A percentile compares a stretch with the other conserved stretches of the same genome.
Conservation (phyloP, 495 filamentous ascomycete species). For the Platismatia glauca region DNA sequence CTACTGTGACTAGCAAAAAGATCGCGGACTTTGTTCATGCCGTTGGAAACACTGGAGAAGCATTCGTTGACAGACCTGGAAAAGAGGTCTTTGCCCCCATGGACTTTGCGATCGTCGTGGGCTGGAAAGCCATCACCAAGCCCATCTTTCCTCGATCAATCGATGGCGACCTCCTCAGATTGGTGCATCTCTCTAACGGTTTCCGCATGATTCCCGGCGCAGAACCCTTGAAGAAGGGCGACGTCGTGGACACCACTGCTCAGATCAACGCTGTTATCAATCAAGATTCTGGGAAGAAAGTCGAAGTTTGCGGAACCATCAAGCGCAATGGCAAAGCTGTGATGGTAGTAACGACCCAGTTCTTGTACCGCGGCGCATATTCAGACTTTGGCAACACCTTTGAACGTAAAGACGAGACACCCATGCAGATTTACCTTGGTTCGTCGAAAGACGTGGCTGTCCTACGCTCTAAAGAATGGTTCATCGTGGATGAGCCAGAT, state of each 20-base stretch:
- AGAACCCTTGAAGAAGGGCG: slow-evolving; percentile 86
- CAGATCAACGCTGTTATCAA: slow-evolving; percentile 97
- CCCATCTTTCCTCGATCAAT: slow-evolving; percentile 93
- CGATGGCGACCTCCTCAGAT: slow-evolving; percentile 87
- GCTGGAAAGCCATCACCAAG: slow-evolving; percentile 98
- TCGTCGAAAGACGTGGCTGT: slow-evolving; percentile 88
- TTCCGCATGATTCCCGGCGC: slow-evolving; percentile 98
- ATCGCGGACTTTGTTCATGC: slow-evolving; percentile 98
- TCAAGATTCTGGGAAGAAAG: slow-evolving; percentile 97
- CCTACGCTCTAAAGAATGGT: slow-evolving; percentile 94
- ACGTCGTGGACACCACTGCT: slow-evolving; percentile 85
- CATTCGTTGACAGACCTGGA: slow-evolving; percentile 94
- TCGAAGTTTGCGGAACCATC: slow-evolving; percentile 96
- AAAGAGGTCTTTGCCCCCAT: slow-evolving; percentile 94
- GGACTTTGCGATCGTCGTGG: slow-evolving; percentile 98
- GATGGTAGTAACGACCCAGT: slow-evolving; percentile 98
- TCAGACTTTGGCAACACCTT: slow-evolving; percentile 95
- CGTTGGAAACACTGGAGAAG: slow-evolving; percentile 94
- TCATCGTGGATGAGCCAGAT: slow-evolving; percentile 70
- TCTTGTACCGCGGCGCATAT: slow-evolving; percentile 89
- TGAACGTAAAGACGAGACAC: slow-evolving; percentile 91
- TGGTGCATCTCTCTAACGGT: slow-evolving; percentile 91
- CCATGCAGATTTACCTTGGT: slow-evolving; percentile 83
- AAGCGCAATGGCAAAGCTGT: slow-evolving; percentile 76
- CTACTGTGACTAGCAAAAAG: slow-evolving; percentile 76